Evolutionary conservation across 495 filamentous ascomycete species (phyloP).

Genomic region (Hypoxylon perforatum): DNA sequence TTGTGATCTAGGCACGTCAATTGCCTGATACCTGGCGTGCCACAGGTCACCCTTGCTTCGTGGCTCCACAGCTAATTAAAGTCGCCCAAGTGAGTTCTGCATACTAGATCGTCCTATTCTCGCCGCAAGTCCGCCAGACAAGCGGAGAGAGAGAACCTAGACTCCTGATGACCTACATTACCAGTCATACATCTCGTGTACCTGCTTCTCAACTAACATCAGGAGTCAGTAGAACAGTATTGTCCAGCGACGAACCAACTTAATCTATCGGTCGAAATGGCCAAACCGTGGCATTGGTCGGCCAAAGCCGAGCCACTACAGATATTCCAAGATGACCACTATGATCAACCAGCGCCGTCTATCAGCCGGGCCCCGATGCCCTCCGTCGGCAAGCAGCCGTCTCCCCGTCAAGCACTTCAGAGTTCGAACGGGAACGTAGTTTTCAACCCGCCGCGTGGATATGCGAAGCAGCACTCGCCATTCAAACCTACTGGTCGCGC

Average conservation of each 20-base stretch:
- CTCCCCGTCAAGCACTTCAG: constrained; percentile 60
- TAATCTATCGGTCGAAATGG: constrained; percentile 50
- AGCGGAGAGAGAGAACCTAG: constrained; percentile 21
- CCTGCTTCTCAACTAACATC: constrained; percentile 19
- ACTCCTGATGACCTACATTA: constrained; percentile 16
- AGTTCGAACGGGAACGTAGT: constrained; percentile 63
- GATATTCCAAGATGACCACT: constrained; percentile 70
- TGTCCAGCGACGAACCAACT: constrained; percentile 18
- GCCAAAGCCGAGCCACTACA: constrained; percentile 66
- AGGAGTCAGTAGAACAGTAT: constrained; percentile 16
- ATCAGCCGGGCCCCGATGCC: constrained; percentile 65
- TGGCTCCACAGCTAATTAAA: constrained; percentile 48
- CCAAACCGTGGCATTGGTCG: constrained; percentile 68
- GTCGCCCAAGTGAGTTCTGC: constrained; percentile 41
- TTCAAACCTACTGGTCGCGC: constrained; percentile 57
- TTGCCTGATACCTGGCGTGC: constrained; percentile 43
- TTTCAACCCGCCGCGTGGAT: constrained; percentile 65
- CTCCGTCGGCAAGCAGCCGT: constrained; percentile 53
- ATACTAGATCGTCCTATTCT: constrained; percentile 42
- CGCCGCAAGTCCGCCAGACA: constrained; percentile 21
- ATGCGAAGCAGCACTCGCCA: constrained; percentile 68
- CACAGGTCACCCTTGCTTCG: constrained; percentile 46
- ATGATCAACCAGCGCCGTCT: constrained; percentile 55
- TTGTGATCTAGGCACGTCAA: constrained; percentile 39
- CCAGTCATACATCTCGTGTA: constrained; percentile 18